Percentiles rank a stretch among this genome's conserved stretches.
phyloP scores from a whole-genome alignment of 2,329 filamentous ascomycete species.

The Colletotrichum falcatum region DNA sequence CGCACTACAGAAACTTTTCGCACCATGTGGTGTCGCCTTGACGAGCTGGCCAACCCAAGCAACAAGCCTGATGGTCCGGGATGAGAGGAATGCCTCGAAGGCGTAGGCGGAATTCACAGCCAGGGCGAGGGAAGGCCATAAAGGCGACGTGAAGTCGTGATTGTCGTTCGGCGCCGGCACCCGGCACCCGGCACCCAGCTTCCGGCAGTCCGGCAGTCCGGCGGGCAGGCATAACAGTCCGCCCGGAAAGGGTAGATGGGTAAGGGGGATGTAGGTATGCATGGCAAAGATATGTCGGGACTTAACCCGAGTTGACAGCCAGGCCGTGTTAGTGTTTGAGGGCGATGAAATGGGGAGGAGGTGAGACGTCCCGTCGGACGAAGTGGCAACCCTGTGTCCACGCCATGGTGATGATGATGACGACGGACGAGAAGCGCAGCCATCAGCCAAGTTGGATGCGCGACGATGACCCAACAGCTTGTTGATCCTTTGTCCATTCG shows the following conservation, averaged over 20 bases:
- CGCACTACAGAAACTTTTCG: neutral
- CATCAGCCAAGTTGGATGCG: neutral
- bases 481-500: slow-evolving; percentile 15
- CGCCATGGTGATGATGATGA: neutral
- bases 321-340: no score
- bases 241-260: slow-evolving; percentile 20
- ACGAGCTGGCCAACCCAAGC: slow-evolving; percentile 4
- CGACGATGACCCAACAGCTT: slow-evolving; percentile 21
- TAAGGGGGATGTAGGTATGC: neutral
- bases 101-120: neutral
- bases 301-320: neutral
- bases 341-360: no score
- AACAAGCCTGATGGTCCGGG: neutral
- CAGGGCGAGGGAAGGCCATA: neutral
- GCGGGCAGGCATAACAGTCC: slow-evolving; percentile 25
- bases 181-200: slow-evolving; percentile 26
- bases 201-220: slow-evolving; percentile 20
- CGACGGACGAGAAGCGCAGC: slow-evolving; percentile 1
- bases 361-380: neutral
- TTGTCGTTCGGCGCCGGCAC: slow-evolving; percentile 34
- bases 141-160: neutral
- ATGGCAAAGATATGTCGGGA: no score
- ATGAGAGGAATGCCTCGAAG: neutral
- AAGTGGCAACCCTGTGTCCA: neutral
- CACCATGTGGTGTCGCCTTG: slow-evolving; percentile 2